phyloP scores from a whole-genome alignment of 768 basidiomycete genomes.

The Mycena alexandri region DNA sequence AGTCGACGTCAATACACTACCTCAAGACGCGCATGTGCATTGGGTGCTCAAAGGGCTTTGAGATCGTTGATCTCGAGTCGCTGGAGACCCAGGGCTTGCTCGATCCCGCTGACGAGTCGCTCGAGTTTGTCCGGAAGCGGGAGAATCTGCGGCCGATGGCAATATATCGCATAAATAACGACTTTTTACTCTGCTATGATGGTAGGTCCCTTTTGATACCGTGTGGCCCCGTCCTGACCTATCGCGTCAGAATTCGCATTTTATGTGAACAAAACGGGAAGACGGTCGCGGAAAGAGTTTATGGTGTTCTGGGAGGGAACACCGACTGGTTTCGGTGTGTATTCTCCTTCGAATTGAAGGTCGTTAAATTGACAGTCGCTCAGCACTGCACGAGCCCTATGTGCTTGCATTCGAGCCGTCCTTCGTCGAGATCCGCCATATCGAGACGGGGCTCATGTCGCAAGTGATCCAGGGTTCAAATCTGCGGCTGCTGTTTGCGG shows the following conservation, averaged over 20 bases:
- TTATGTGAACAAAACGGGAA: constrained; percentile 97
- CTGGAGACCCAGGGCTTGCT: constrained; percentile 96
- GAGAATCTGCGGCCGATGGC: constrained; percentile 94
- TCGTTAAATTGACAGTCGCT: constrained; percentile 8
- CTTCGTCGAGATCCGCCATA: constrained; percentile 96
- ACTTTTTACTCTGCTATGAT: constrained; percentile 97
- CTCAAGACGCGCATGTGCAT: constrained; percentile 98
- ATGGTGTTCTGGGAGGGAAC: constrained; percentile 97
- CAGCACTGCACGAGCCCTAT: constrained; percentile 96
- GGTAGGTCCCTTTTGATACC: constrained; percentile 62
- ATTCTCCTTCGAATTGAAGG: neutral
- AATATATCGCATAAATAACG: constrained; percentile 96
- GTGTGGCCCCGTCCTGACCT: constrained; percentile 23
- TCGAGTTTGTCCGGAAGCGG: constrained; percentile 93
- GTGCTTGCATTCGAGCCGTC: constrained; percentile 96
- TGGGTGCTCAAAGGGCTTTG: constrained; percentile 96
- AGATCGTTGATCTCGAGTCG: constrained; percentile 97
- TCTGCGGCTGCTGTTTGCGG: constrained; percentile 91
- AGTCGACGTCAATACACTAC: constrained; percentile 96
- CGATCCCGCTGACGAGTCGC: constrained; percentile 90
- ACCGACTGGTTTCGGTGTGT: constrained; percentile 94
- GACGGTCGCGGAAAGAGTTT: constrained; percentile 90
- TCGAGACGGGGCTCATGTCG: constrained; percentile 90
- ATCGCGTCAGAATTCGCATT: constrained; percentile 93
- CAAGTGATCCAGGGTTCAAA: constrained; percentile 97